Percentiles rank a stretch among this genome's conserved stretches.
phyloP scores from a whole-genome alignment of 805 yeast genomes.

The Starmera amethionina region DNA sequence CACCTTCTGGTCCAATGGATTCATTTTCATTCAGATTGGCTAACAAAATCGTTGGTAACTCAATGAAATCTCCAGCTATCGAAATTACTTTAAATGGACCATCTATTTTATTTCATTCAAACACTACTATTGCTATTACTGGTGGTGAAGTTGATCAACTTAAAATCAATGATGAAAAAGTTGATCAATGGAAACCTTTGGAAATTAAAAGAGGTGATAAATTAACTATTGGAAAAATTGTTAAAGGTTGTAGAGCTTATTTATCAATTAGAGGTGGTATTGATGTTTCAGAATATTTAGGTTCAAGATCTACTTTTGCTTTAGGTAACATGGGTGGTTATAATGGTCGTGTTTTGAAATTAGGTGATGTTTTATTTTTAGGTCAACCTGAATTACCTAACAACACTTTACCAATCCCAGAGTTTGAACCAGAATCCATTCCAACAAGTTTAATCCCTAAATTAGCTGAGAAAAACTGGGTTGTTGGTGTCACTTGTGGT shows the following conservation, averaged over 20 bases:
- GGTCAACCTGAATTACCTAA: slow-evolving; percentile 67
- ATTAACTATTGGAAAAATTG: slow-evolving; percentile 70
- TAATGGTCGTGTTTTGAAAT: slow-evolving; percentile 84
- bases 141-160: slow-evolving; percentile 69
- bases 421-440: slow-evolving; percentile 47
- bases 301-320: slow-evolving; percentile 95
- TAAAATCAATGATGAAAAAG: slow-evolving; percentile 48
- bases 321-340: slow-evolving; percentile 88
- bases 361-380: slow-evolving; percentile 85
- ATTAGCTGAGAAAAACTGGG: slow-evolving; percentile 42
- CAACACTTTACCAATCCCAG: slow-evolving; percentile 65
- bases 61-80: slow-evolving; percentile 72
- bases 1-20: slow-evolving; percentile 99
- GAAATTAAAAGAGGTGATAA: slow-evolving; percentile 64
- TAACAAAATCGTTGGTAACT: slow-evolving; percentile 85
- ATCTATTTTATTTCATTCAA: slow-evolving; percentile 72
- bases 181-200: slow-evolving; percentile 66
- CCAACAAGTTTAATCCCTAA: slow-evolving; percentile 35
- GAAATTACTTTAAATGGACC: slow-evolving; percentile 90
- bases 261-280: slow-evolving; percentile 87
- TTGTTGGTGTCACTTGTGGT: slow-evolving; percentile 89
- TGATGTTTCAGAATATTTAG: slow-evolving; percentile 88
- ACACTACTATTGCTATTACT: slow-evolving; percentile 67
- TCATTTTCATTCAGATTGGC: slow-evolving; percentile 83
- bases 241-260: slow-evolving; percentile 81